Base-by-base conservation (phyloP, 202 grass and related monocot species). In the Brachypodium distachyon region DNA sequence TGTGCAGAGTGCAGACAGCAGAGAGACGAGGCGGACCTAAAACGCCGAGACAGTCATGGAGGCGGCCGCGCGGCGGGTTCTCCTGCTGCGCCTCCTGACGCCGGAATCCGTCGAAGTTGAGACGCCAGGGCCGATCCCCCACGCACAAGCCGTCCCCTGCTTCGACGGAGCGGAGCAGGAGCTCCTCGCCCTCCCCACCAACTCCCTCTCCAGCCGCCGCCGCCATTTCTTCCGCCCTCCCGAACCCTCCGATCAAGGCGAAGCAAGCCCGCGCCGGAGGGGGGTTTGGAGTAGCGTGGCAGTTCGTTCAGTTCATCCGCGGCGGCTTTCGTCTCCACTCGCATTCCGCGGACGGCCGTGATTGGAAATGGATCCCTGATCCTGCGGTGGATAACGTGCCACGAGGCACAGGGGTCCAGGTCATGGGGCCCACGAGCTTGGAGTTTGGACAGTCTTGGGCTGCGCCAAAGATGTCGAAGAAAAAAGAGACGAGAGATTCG, bases 11-110 rank as follows among this genome's bases (percentile, higher is more conserved):
- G 28, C 29, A 18, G 29, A 18, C 33, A 21, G 3, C 33, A 21
- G 3, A 67, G 1, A 55, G 67, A 29, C 8, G 40, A 61, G 26
- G 58, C 49, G 34, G 38, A 93, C 93, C 93, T 91, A 85, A 73
- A 31, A 87, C 81, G 39, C 83, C 86, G 69, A 97, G 83, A 74
- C 78, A 89, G 55, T 97, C 83, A 7, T 89, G 93, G 41, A 93
- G 60, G 34, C 86, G 47, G 34, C 83, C 86, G 9, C 81, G 65
- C 26, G 86, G 77, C 28, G 74, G 77, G 22, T 72, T 79, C 37
- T 89, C 83, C 73, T 82, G 82, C 22, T 47, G 40, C 25, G 60
- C 41, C 23, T 81, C 83, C 39, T 81, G 65, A 28, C 40, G 81
- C 6, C 81, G 73, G 70, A 93, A 82, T 1, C 70, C 53, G 34